Conservation (phyloP, 2,329 filamentous ascomycete species). For the Pseudopyricularia cyperi region DNA sequence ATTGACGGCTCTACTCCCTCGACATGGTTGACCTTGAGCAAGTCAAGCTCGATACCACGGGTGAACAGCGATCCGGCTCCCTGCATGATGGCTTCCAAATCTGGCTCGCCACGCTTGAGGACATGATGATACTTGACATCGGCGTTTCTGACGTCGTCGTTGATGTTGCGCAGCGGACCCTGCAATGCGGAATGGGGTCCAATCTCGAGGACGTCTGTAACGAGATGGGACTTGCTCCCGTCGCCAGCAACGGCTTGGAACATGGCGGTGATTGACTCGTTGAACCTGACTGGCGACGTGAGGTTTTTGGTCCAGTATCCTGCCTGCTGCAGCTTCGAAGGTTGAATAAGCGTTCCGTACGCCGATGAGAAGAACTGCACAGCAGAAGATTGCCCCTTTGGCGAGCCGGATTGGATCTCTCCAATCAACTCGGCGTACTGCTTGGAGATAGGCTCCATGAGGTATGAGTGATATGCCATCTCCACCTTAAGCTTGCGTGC, state of each 20-base stretch:
- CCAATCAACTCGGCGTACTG: slow-evolving; percentile 20
- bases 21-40: not conserved
- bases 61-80: not conserved
- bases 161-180: slow-evolving; percentile 21
- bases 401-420: not conserved
- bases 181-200: slow-evolving; percentile 23
- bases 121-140: not conserved
- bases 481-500: slow-evolving; percentile 16
- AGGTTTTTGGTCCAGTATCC: slow-evolving; percentile 34
- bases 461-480: slow-evolving; percentile 29
- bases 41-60: not conserved
- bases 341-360: slow-evolving; percentile 4
- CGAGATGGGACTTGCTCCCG: slow-evolving; percentile 7
- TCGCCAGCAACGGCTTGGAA: slow-evolving; percentile 3
- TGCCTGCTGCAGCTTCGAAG: slow-evolving; percentile 3
- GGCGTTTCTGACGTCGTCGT: not conserved
- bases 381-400: slow-evolving; percentile 23
- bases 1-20: slow-evolving; percentile 4
- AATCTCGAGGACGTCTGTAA: slow-evolving; percentile 26
- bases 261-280: slow-evolving; percentile 22
- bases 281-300: slow-evolving; percentile 29
- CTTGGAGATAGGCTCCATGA: slow-evolving; percentile 25
- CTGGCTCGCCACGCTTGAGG: not conserved
- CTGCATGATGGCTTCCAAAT: not conserved
- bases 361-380: slow-evolving; percentile 15